Conservation (phyloP, 257 asterid species). For the Penstemon davidsonii region DNA sequence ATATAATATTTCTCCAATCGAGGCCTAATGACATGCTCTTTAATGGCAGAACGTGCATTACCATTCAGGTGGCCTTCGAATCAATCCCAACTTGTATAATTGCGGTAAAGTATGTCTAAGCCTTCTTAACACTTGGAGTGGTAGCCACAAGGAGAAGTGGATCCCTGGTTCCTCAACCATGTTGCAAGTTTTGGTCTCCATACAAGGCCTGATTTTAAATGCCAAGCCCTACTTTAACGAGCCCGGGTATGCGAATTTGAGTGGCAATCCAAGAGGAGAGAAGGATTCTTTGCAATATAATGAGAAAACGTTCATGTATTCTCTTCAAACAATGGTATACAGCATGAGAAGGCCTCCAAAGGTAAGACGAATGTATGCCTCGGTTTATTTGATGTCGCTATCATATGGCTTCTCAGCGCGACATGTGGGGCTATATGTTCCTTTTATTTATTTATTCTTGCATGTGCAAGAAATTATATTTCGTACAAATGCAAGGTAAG, state of each 20-base stretch:
- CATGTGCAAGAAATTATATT: too few species aligned
- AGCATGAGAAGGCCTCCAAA: slow-evolving; percentile 74
- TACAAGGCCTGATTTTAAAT: slow-evolving; percentile 86
- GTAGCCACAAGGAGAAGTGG: slow-evolving; percentile 74
- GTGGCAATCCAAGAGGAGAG: slow-evolving; percentile 55
- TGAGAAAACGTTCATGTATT: slow-evolving; percentile 59
- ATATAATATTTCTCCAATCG: not conserved
- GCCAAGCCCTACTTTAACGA: slow-evolving; percentile 87
- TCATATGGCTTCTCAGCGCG: too few species aligned
- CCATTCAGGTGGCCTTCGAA: slow-evolving; percentile 83
- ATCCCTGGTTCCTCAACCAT: slow-evolving; percentile 67
- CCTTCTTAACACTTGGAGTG: slow-evolving; percentile 90
- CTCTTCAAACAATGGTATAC: slow-evolving; percentile 79
- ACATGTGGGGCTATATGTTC: too few species aligned
- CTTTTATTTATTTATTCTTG: not conserved
- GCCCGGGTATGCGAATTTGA: slow-evolving; percentile 61
- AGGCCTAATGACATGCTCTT: slow-evolving; percentile 15
- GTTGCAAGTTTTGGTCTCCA: slow-evolving; percentile 89
- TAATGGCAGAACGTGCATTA: slow-evolving; percentile 69
- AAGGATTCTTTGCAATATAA: slow-evolving; percentile 51
- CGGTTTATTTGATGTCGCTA: too few species aligned
- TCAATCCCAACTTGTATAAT: slow-evolving; percentile 79
- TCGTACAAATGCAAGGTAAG: too few species aligned
- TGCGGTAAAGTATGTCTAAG: slow-evolving; percentile 91
- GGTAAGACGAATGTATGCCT: slow-evolving; percentile 37